These are phyloP conservation scores for Dipodascopsis tothii DNA, from an alignment of 805 yeast genomes.

Conservation along the genomic window DNA sequence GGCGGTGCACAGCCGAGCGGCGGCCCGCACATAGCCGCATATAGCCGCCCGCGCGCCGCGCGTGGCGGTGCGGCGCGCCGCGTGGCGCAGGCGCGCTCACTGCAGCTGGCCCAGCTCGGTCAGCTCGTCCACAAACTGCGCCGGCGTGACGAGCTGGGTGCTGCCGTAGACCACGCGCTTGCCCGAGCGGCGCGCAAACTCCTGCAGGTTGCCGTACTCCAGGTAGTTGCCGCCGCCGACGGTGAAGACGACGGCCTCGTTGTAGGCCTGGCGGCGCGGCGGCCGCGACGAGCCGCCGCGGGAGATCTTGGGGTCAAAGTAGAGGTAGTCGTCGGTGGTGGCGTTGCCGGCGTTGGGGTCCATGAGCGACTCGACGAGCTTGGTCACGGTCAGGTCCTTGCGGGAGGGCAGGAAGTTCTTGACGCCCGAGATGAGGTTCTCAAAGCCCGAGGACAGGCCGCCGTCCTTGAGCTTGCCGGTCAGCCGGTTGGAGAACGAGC, in stretches of 20 bases:
- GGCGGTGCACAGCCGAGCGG: too few relatives aligned
- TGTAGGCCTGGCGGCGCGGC: constrained; percentile 68
- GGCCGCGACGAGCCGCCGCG: constrained; percentile 87
- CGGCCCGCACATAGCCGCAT: too few relatives aligned
- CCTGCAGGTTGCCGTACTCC: constrained; percentile 85
- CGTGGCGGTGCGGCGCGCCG: too few relatives aligned
- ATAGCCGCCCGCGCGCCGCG: too few relatives aligned
- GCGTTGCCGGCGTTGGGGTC: constrained; percentile 56
- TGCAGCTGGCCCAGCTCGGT: constrained; percentile 34
- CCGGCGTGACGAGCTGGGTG: constrained; percentile 66
- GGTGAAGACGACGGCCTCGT: constrained; percentile 79
- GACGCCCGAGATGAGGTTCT: constrained; percentile 78
- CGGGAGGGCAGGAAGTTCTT: constrained; percentile 82
- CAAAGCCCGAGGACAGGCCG: constrained; percentile 83
- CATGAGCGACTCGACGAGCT: constrained; percentile 84
- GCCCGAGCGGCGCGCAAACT: constrained; percentile 25
- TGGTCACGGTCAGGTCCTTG: constrained; percentile 80
- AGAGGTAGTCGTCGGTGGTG: constrained; percentile 80
- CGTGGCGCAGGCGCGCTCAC: too few relatives aligned
- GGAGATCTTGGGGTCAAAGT: constrained; percentile 76
- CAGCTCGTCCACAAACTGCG: constrained; percentile 61
- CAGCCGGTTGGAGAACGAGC: constrained; percentile 66
- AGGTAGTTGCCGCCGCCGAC: constrained; percentile 95
- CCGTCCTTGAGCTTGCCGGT: constrained; percentile 71
- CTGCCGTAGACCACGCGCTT: constrained; percentile 79